Evolutionary conservation across 768 basidiomycete species (phyloP), one percentile per base, ranked within the genome.

Genomic region (Pilatotrama ljubarskyi): DNA sequence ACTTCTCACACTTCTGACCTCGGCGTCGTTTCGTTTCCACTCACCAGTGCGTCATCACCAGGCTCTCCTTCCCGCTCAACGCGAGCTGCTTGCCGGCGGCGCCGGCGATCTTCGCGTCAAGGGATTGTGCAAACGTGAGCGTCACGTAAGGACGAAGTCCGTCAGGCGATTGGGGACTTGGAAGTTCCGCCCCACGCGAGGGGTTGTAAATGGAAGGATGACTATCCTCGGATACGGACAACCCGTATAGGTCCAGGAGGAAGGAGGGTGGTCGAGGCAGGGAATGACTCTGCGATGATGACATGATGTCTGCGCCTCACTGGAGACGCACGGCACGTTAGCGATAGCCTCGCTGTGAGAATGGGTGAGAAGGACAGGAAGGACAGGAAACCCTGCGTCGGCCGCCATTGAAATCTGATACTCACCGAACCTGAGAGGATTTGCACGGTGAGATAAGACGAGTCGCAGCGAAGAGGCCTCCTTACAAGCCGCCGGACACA

Each of bases 11-110:
- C 24, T 20, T 47, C 22, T 22, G 26, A 3, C 26, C 14, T 18
- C 5, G 8, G 11, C 25, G n/a, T 11, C 6, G 18, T 9, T 20
- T 48, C 9, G n/a, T 10, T 14, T 24, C 26, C 40, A 64, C 81
- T 62, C 68, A 93, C 95, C 91, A 91, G 73, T 98, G 96, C 11
- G 96, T 98, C 89, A 99, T 93, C 41, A 83, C 64, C 87, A 95
- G 88, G 72, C 90, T 93, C 67, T 97, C 91, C 46, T 78, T 74
- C 7, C 96, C 92, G 65, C 93, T 95, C 38, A 99, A 77, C 29
- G 82, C 80, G 36, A 99, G 82, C 75, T 95, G 94, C 55, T 75
- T 77, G 11, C 93, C 87, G 8, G 78, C 77, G 5, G 74, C 74
- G 2, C 91, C 93, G 0, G 93, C 93, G 55, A 98, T 97, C 73